Percentiles rank a stretch among this genome's conserved stretches.
phyloP scores from a whole-genome alignment of 805 yeast genomes.

The Saturnispora silvae region DNA sequence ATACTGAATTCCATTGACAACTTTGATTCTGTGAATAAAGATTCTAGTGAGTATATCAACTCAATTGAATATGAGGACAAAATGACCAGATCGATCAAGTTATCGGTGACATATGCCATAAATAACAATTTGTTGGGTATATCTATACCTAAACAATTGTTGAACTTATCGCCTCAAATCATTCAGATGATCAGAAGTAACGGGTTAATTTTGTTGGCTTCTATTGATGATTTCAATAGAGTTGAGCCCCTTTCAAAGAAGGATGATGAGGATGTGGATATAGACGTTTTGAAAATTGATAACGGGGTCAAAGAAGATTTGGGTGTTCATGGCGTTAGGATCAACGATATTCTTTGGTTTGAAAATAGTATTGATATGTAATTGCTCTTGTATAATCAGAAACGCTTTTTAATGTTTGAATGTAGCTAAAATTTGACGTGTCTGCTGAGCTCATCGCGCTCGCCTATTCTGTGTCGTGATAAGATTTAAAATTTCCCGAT shows the following conservation, averaged over 20 bases:
- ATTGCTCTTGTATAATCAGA: conserved; percentile 1
- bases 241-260: too few relatives aligned
- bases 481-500: conserved; percentile 6
- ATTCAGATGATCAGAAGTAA: conserved; percentile 64
- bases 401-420: too few relatives aligned
- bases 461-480: too few relatives aligned
- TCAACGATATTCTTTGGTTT: conserved; percentile 53
- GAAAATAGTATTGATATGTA: conserved; percentile 41
- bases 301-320: conserved; percentile 27
- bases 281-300: conserved; percentile 17
- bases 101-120: conserved; percentile 72
- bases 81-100: conserved; percentile 62
- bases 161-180: conserved; percentile 64
- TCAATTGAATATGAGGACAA: conserved; percentile 29
- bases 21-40: conserved; percentile 27
- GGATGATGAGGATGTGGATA: too few relatives aligned
- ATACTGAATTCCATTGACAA: conserved; percentile 25
- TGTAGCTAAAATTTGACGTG: too few relatives aligned
- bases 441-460: too few relatives aligned
- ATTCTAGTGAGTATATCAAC: conserved; percentile 25
- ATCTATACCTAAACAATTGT: conserved; percentile 59
- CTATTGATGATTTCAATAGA: conserved; percentile 20
- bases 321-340: conserved; percentile 54
- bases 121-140: conserved; percentile 80
- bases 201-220: conserved; percentile 72